phyloP scores from a whole-genome alignment of 2,329 filamentous ascomycete species.

The Phyllosticta citribraziliensis region DNA sequence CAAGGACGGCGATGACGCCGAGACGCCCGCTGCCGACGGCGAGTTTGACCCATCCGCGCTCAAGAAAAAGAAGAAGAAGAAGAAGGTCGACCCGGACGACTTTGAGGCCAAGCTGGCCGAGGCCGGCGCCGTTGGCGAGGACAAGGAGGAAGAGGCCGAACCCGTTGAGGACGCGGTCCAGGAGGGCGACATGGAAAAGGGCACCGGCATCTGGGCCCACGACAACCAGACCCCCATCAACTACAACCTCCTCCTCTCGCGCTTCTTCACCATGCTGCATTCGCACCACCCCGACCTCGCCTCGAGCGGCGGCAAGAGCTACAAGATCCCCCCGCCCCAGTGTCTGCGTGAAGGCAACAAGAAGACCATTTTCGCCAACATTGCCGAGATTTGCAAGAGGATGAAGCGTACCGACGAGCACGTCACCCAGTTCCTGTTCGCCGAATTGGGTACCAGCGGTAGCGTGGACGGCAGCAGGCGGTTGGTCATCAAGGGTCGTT shows the following conservation, averaged over 20 bases:
- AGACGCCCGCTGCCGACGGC: conserved; percentile 43
- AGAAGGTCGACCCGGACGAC: conserved; percentile 50
- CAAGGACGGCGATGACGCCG: conserved; percentile 46
- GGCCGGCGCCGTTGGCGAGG: conserved; percentile 44
- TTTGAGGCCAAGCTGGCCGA: conserved; percentile 58
- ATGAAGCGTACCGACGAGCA: conserved; percentile 99
- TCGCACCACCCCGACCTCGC: conserved; percentile 96
- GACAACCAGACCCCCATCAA: conserved; percentile 66
- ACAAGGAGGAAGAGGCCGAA: conserved; percentile 48
- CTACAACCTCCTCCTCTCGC: conserved; percentile 75
- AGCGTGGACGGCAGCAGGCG: conserved; percentile 88
- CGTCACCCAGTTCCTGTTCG: conserved; percentile 93
- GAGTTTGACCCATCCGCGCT: conserved; percentile 58
- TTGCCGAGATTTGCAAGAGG: conserved; percentile 95
- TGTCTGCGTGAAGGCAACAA: conserved; percentile 99
- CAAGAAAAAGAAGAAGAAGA: conserved; percentile 84
- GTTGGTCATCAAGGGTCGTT: conserved; percentile 97
- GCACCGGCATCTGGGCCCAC: conserved; percentile 85
- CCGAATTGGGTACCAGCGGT: conserved; percentile 93
- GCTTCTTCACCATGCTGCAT: conserved; percentile 91
- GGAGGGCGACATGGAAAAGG: conserved; percentile 69
- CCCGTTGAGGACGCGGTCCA: conserved; percentile 37
- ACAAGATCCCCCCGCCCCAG: conserved; percentile 98
- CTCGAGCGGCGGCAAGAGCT: conserved; percentile 79
- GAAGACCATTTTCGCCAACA: conserved; percentile 99